Evolutionary conservation across 192 early-diverging fungal species (phyloP).

Genomic region (Backusella tuberculispora): DNA sequence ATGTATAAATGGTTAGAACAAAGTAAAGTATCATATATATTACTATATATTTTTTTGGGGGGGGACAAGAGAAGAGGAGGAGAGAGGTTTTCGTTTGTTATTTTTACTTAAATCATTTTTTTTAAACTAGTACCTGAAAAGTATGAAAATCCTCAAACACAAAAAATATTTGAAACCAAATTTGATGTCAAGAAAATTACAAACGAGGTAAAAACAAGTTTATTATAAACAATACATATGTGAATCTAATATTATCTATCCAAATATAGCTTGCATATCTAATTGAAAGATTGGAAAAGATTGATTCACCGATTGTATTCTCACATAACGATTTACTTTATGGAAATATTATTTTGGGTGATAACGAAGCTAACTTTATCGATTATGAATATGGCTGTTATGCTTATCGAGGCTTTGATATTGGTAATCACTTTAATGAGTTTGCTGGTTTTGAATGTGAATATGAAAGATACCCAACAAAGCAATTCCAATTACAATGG

Average conservation of each 20-base stretch:
- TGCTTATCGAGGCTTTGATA: constrained; percentile 89
- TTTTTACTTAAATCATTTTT: constrained; percentile 19
- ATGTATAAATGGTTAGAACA: constrained; percentile 74
- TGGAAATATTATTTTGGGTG: constrained; percentile 85
- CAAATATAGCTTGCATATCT: constrained; percentile 49
- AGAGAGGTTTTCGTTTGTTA: neutral
- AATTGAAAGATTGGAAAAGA: constrained; percentile 52
- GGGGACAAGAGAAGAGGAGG: neutral
- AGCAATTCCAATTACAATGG: constrained; percentile 74
- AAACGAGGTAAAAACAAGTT: constrained; percentile 44
- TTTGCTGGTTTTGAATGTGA: constrained; percentile 95
- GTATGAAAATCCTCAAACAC: constrained; percentile 57
- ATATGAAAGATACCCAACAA: constrained; percentile 78
- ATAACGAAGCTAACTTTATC: constrained; percentile 73
- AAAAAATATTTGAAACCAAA: constrained; percentile 59
- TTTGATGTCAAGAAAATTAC: constrained; percentile 49
- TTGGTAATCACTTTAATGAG: constrained; percentile 96
- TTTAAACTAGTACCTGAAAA: constrained; percentile 55
- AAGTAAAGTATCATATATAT: constrained; percentile 40
- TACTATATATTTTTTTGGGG: neutral
- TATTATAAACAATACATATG: neutral
- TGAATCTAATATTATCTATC: neutral
- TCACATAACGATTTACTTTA: constrained; percentile 92
- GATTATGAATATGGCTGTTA: constrained; percentile 93
- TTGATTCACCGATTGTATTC: constrained; percentile 86